Base-by-base conservation (phyloP, 2,329 filamentous ascomycete genomes). In the Phyllosticta paracitricarpa region DNA sequence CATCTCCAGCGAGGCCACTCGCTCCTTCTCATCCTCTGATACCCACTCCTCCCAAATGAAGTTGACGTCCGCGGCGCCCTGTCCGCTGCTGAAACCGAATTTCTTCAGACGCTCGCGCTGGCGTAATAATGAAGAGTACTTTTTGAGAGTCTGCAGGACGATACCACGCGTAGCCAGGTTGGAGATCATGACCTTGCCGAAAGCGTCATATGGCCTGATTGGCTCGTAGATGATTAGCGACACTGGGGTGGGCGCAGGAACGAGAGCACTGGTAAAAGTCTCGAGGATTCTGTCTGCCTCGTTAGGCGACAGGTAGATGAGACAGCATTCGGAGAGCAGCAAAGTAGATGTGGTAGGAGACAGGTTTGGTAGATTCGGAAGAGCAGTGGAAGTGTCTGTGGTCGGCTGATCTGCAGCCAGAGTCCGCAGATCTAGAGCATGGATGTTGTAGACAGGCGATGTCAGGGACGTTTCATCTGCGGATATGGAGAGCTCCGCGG, bases 271-370 rank as follows among this genome's bases (percentile, higher is more conserved):
- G 12, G 71, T 65, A 24, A 77, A 66, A 10, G 68, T 67, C 48
- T 78, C 72, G 24, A 96, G 73, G 4, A 93, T 84, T 1, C 77
- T 75, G 48, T 81, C 78, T 0, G 91, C 87, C 58, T 86, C 81
- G 0, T 80, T 68, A 0, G 86, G 81, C 8, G 86, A 81, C 1
- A 99, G 82, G 70, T 99, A 99, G 72, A 94, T 90, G 33, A 99
- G 82, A 71, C 94, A 99, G 79, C 94, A 97, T 74, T 99, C 94
- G 0, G 93, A 97, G 6, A 99, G 81, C 25, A 99, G 75, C 8
- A 99, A 77, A 0, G 94, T 99, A 0, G 94, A 91, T 0, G 89
- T 68, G 25, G 70, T 83, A 68, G 66, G 75, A 70, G 77, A 82
- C 67, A 77, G 84, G 66, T 67, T 74, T 1, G 76, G 75, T 9